A percentile compares a stretch with the other conserved stretches of the same genome.
phyloP scores from a whole-genome alignment of 768 basidiomycete species.

The Cytidiella melzeri region DNA sequence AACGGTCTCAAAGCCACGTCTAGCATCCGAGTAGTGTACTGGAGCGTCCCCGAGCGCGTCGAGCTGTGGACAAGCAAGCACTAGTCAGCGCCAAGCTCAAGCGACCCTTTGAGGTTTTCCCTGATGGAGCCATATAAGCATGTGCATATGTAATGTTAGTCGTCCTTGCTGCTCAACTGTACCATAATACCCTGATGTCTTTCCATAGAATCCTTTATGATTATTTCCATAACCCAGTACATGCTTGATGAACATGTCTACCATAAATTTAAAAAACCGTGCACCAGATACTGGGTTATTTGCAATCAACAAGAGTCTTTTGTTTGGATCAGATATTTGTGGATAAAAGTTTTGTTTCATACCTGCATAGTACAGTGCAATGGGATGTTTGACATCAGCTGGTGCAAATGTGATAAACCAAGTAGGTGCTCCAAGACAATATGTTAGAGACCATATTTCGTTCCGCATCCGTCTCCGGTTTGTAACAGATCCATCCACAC shows the following conservation, averaged over 20 bases:
- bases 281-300: slow-evolving; percentile 29
- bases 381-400: slow-evolving; percentile 28
- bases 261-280: slow-evolving; percentile 28
- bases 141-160: slow-evolving; percentile 16
- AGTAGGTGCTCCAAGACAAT: slow-evolving; percentile 23
- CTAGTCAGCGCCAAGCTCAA: too few species aligned
- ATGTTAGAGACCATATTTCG: slow-evolving; percentile 19
- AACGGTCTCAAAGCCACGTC: too few species aligned
- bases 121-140: slow-evolving; percentile 17
- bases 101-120: too few species aligned
- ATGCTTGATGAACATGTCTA: slow-evolving; percentile 23
- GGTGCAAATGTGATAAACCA: slow-evolving; percentile 36
- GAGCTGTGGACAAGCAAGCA: too few species aligned
- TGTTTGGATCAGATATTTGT: background rate
- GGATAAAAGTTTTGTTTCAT: slow-evolving; percentile 9
- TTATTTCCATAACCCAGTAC: slow-evolving; percentile 13
- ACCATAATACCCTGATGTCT: slow-evolving; percentile 10
- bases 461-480: slow-evolving; percentile 18
- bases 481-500: slow-evolving; percentile 7
- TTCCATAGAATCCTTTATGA: slow-evolving; percentile 11
- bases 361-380: slow-evolving; percentile 31
- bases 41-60: too few species aligned
- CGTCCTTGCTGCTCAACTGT: slow-evolving; percentile 14
- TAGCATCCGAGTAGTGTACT: too few species aligned
- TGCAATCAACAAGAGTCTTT: slow-evolving; percentile 3